Evolutionary conservation across 352 stramenopile species (phyloP), one percentile per base, ranked within the genome.

Genomic region (Phytophthora tentaculata): DNA sequence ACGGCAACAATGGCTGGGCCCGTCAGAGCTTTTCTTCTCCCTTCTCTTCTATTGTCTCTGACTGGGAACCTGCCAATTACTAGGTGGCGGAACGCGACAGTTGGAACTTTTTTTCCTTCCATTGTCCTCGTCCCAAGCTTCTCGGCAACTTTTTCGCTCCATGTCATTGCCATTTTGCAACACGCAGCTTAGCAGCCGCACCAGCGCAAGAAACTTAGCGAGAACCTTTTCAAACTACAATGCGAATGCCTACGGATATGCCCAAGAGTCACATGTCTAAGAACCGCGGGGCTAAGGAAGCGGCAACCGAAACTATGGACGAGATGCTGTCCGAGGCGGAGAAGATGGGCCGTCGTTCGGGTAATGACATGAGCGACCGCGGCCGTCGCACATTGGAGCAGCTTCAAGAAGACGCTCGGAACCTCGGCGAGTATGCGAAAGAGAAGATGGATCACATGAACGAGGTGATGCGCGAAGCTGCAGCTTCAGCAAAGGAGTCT

Each of bases 381-480:
- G 60, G 74, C 10, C 64, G 75, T 50, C 60, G 61, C 37, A 82
- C 74, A 24, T 26, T 80, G 10, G 76, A 81, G 16, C 71, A 84
- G 19, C 59, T 84, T 7, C 70, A 83, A 37, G 79, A 84, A 17
- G 74, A 79, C 29, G 77, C 71, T 7, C 62, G 57, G 13, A 79
- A 79, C 43, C 73, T 86, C 3, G 74, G 77, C 20, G 69, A 88
- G 9, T 79, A 81, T 29, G 74, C 77, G 16, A 73, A 67, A n/a
- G 64, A 72, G 32, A 85, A 87, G 59, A 79, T 83, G 65, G 71
- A 80, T 12, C 64, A 80, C 14, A 74, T 80, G 52, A 81, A 77
- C 9, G 79, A 86, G 0, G 60, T 76, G 49, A 73, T 80, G 24
- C 69, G 73, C 2, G 73, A 81, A 5, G 73, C 71, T 0, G 77